Conservation (phyloP, 129 eudicot species). For the Artemisia tridentata region DNA sequence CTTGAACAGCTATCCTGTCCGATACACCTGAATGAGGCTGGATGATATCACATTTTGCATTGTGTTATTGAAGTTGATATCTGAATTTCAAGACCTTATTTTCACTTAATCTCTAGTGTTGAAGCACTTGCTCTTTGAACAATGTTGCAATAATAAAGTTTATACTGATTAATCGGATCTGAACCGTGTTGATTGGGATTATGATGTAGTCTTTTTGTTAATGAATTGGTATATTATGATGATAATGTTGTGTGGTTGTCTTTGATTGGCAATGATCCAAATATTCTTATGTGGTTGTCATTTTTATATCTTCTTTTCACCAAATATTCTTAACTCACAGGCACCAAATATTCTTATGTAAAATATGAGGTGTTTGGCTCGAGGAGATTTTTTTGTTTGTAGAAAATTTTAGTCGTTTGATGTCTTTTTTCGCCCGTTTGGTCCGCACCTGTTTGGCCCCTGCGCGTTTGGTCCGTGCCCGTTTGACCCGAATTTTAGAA, state of each 20-base stretch:
- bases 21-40: constrained; percentile 50
- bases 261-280: constrained; percentile 2
- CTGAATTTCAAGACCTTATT: constrained; percentile 14
- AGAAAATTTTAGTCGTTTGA: too few relatives aligned
- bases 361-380: too few relatives aligned
- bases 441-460: too few relatives aligned
- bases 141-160: constrained; percentile 17
- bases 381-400: too few relatives aligned
- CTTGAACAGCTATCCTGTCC: constrained; percentile 57
- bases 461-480: too few relatives aligned
- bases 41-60: constrained; percentile 18
- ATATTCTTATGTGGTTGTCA: neutral
- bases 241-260: neutral
- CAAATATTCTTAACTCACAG: too few relatives aligned
- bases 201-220: neutral
- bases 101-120: neutral
- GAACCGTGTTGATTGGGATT: constrained; percentile 14
- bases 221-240: neutral
- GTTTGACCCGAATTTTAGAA: too few relatives aligned
- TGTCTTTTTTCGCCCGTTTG: too few relatives aligned
- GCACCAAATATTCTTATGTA: too few relatives aligned
- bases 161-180: neutral
- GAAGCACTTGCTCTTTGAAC: constrained; percentile 10
- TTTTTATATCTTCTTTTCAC: too few relatives aligned
- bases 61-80: constrained; percentile 12